Conservation (phyloP, 345 rosid species). For the Cardamine resedifolia region DNA sequence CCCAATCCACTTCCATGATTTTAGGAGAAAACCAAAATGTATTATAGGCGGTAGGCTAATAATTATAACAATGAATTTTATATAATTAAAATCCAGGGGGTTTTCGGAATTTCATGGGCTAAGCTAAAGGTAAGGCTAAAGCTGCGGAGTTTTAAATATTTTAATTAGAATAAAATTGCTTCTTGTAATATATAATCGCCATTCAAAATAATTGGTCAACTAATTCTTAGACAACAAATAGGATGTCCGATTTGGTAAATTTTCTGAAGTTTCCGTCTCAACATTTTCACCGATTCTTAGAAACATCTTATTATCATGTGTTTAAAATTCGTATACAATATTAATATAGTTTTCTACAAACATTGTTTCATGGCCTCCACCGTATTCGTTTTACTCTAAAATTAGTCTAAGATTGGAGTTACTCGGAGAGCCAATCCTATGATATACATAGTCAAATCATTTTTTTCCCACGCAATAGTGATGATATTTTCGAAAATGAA, state of each 20-base stretch:
- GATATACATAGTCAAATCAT: no score
- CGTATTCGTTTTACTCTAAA: no score
- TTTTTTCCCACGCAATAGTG: no score
- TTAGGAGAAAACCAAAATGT: slow-evolving; percentile 31
- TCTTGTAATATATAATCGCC: background rate
- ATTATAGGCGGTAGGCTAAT: background rate
- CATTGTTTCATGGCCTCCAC: no score
- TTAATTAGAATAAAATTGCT: background rate
- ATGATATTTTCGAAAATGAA: no score
- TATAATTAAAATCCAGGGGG: slow-evolving; percentile 6
- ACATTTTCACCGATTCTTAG: background rate
- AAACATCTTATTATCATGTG: background rate
- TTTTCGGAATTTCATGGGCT: slow-evolving; percentile 21
- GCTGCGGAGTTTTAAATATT: background rate
- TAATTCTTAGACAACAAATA: background rate
- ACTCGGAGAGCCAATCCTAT: no score
- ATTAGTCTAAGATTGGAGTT: no score
- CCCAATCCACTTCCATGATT: slow-evolving; percentile 30
- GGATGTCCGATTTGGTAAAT: background rate
- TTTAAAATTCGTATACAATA: background rate
- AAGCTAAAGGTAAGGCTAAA: background rate
- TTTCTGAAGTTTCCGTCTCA: background rate
- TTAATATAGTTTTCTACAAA: no score
- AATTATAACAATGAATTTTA: background rate
- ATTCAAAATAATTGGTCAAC: background rate